These are phyloP conservation scores for Trichoderma endophyticum DNA, from an alignment of 2,329 filamentous ascomycete species.

Conservation along the genomic window DNA sequence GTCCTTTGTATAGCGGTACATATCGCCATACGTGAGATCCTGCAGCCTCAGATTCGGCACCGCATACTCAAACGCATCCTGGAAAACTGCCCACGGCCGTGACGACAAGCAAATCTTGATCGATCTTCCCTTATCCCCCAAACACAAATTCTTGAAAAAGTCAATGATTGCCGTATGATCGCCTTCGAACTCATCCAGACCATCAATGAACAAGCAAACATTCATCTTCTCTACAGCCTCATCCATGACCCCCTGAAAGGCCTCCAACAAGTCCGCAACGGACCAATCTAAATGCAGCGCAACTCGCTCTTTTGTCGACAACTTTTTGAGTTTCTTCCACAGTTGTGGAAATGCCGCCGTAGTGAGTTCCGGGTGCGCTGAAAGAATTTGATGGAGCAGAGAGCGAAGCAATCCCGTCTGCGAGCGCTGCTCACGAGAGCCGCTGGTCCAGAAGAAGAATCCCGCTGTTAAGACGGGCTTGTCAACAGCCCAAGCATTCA, in stretches of 20 bases:
- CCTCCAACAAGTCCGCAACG: constrained; percentile 28
- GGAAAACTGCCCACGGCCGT: constrained; percentile 31
- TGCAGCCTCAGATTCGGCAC: constrained; percentile 29
- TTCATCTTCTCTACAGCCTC: constrained; percentile 22
- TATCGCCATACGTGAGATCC: constrained; percentile 28
- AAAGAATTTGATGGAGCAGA: constrained; percentile 36
- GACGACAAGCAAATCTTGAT: constrained; percentile 36
- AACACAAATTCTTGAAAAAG: constrained; percentile 28
- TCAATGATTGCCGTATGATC: constrained; percentile 28
- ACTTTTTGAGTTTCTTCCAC: constrained; percentile 28
- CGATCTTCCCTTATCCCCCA: constrained; percentile 12
- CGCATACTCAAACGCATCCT: constrained; percentile 25
- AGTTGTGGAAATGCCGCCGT: constrained; percentile 27
- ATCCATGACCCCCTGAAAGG: constrained; percentile 26
- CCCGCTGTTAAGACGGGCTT: constrained; percentile 33
- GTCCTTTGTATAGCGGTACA: constrained; percentile 27
- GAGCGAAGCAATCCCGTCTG: constrained; percentile 37
- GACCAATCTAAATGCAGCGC: constrained; percentile 31
- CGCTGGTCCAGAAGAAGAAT: constrained; percentile 47
- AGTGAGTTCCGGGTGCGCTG: constrained; percentile 25
- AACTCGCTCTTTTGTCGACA: constrained; percentile 34
- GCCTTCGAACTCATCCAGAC: constrained; percentile 34
- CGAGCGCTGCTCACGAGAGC: constrained; percentile 37
- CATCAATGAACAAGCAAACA: constrained; percentile 33
- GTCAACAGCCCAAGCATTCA: constrained; percentile 28